Base-by-base conservation (phyloP, 2,329 filamentous ascomycete species). In the Fusarium sp. region DNA sequence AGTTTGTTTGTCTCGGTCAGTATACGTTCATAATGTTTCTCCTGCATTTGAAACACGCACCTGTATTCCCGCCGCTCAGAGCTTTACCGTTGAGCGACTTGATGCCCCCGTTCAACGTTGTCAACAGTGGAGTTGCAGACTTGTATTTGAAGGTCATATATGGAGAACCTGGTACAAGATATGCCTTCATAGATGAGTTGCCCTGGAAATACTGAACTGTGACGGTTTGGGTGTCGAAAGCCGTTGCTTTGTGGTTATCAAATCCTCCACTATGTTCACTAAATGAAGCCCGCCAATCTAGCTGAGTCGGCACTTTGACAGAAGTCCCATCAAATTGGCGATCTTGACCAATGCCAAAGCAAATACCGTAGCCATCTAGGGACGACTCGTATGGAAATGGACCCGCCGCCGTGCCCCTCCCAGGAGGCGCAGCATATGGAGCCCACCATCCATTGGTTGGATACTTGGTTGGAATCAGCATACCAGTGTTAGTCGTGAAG, bases 1-100 rank as follows among this genome's bases (percentile, higher is more conserved):
- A 11, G 11, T 57, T 16, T 15, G 10, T 12, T 45, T 16, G 7
- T 19, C 23, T 8, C 3, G 0, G 19, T 57, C 10, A 57, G 54
- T 1, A 25, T 35, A n/a, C 10, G 2, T 27, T 33, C 2, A 11
- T 10, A 8, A 10, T 5, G 0, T 2, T 7, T 18, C 2, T 29
- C 5, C 2, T n/a, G 5, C 2, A 4, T 8, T 3, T 35, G 14
- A 25, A 5, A 3, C 19, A 21, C 54, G 3, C 10, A 46, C 54
- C 23, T 1, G 38, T n/a, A 25, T 10, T 15, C 0, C n/a, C 31
- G 7, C 12, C 9, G 4, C 7, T 27, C 8, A 57, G 3, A 6
- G 3, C 2, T 3, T 29, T 46, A 3, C 31, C 29, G 7, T 57
- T 57, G 0, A 57, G 10, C 3, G 19, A 46, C 23, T 29, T 37